phyloP scores from a whole-genome alignment of 441 rosid genomes.

The Brassica hybrid region DNA sequence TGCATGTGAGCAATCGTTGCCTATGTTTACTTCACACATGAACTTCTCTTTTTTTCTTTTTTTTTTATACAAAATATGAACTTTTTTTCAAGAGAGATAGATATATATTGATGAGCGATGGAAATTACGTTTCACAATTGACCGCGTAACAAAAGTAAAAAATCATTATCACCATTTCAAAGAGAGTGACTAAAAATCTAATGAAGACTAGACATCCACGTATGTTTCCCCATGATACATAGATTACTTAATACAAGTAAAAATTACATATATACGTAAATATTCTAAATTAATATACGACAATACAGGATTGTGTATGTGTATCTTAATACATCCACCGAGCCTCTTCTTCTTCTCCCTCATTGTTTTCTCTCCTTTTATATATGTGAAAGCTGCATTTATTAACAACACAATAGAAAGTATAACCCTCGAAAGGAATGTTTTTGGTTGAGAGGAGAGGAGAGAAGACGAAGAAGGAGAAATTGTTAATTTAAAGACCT shows the following conservation, averaged over 20 bases:
- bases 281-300: slow-evolving; percentile 8
- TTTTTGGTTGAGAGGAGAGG: slow-evolving; percentile 27
- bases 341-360: slow-evolving; percentile 24
- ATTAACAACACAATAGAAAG: slow-evolving; percentile 15
- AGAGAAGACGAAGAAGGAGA: slow-evolving; percentile 4
- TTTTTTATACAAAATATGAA: background rate
- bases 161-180: background rate
- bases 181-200: background rate
- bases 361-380: slow-evolving; percentile 14
- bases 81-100: background rate
- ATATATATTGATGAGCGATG: background rate
- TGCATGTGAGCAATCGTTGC: background rate
- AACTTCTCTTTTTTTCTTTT: background rate
- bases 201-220: slow-evolving; percentile 13
- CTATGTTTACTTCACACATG: background rate
- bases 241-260: background rate
- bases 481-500: slow-evolving; percentile 24
- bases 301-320: background rate
- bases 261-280: background rate
- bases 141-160: slow-evolving; percentile 8
- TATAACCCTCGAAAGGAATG: slow-evolving; percentile 33
- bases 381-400: slow-evolving; percentile 21
- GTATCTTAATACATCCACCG: slow-evolving; percentile 11
- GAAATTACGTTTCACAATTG: slow-evolving; percentile 21
- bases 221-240: slow-evolving; percentile 4